Evolutionary conservation across 805 yeast genomes (phyloP).

Genomic region (Kodamaea fukazawae): DNA sequence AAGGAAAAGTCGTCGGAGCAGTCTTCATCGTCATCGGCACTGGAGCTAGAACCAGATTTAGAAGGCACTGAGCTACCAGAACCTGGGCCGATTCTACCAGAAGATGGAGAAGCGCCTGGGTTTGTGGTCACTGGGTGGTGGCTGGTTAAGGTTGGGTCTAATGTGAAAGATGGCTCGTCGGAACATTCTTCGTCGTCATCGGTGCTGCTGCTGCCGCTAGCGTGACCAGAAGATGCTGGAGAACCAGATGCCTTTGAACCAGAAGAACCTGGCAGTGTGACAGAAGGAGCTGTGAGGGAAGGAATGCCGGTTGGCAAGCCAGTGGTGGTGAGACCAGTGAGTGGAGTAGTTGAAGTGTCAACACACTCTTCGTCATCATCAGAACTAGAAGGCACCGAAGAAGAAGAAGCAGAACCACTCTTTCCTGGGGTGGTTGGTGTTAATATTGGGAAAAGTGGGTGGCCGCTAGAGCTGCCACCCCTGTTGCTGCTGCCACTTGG

Average conservation of each 20-base stretch:
- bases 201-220: background rate
- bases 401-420: background rate
- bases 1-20: constrained; percentile 2
- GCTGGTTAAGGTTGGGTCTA: background rate
- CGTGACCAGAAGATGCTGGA: no score
- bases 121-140: background rate
- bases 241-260: background rate
- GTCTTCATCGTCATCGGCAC: constrained; percentile 16
- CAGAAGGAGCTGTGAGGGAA: background rate
- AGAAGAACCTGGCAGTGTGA: constrained; percentile 3
- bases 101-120: no score
- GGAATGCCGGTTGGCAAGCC: background rate
- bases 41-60: constrained; percentile 4
- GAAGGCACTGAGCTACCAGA: constrained; percentile 1
- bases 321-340: constrained; percentile 1
- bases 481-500: no score
- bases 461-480: no score
- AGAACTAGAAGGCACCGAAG: constrained; percentile 6
- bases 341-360: background rate
- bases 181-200: constrained; percentile 10
- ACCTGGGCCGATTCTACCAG: background rate
- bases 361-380: constrained; percentile 10
- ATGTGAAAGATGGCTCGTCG: background rate
- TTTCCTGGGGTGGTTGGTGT: no score
- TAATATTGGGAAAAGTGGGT: no score